Evolutionary conservation across 1,284 basidiomycete species (phyloP).

Genomic region (Microbotryomycetes sp.): DNA sequence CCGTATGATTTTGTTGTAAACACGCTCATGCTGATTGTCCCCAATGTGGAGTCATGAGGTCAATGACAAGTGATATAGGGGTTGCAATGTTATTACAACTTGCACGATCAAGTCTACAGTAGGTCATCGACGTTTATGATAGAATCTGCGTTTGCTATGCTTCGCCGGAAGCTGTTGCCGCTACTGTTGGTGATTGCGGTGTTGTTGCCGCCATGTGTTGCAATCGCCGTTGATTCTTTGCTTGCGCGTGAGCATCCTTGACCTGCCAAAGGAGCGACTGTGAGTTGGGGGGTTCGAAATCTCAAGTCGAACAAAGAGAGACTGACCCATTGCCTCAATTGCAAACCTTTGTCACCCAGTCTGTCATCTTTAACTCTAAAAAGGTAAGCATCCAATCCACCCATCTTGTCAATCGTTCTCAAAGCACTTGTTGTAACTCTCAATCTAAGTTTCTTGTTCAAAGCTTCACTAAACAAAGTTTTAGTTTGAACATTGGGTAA

Average conservation of each 20-base stretch:
- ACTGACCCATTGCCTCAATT: slow-evolving; percentile 55
- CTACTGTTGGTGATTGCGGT: too few relatives aligned
- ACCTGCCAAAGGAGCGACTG: slow-evolving; percentile 16
- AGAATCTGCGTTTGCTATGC: too few relatives aligned
- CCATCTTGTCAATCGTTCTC: slow-evolving; percentile 72
- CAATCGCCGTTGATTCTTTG: slow-evolving; percentile 18
- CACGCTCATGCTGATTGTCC: too few relatives aligned
- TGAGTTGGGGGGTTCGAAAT: too few relatives aligned
- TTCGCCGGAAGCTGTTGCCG: too few relatives aligned
- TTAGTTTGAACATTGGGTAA: slow-evolving; percentile 76
- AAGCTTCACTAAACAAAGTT: slow-evolving; percentile 58
- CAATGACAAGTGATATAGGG: too few relatives aligned
- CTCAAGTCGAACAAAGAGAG: too few relatives aligned
- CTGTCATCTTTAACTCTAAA: slow-evolving; percentile 57
- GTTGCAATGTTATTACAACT: too few relatives aligned
- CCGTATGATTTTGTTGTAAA: too few relatives aligned
- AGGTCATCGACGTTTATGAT: too few relatives aligned
- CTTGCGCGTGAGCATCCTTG: slow-evolving; percentile 22
- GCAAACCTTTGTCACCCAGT: slow-evolving; percentile 68
- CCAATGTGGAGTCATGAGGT: too few relatives aligned
- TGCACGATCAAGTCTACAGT: too few relatives aligned
- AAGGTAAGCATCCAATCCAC: slow-evolving; percentile 73
- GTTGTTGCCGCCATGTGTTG: background rate
- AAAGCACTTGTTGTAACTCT: slow-evolving; percentile 68
- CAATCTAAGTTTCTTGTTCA: slow-evolving; percentile 54